Conservation (phyloP, 495 filamentous ascomycete species). For the Parachaetomium inaequale region DNA sequence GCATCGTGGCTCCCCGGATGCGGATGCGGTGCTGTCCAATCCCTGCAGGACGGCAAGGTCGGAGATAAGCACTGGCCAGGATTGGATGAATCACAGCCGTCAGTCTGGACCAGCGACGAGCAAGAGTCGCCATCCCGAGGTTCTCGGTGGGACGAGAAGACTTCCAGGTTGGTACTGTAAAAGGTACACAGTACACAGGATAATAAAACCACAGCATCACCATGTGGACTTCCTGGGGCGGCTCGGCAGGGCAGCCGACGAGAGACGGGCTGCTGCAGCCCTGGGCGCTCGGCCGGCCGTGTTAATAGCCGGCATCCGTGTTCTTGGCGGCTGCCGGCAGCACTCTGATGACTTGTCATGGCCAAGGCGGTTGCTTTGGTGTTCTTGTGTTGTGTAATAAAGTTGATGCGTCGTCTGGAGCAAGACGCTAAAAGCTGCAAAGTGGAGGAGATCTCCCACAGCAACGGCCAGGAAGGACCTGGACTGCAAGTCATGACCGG, state of each 20-base stretch:
- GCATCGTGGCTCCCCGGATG: neutral
- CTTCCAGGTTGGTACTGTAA: neutral
- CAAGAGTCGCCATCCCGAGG: neutral
- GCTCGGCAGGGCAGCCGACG: conserved; percentile 27
- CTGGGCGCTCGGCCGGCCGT: neutral
- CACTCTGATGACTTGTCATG: neutral
- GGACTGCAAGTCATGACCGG: neutral
- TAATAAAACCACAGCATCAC: neutral
- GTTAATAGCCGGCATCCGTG: neutral
- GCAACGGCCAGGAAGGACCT: no score
- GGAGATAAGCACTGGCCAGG: neutral
- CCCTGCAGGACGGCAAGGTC: neutral
- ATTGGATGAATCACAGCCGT: neutral
- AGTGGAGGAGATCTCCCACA: no score
- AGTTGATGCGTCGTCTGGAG: no score
- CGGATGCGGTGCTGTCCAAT: neutral
- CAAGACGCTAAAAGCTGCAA: no score
- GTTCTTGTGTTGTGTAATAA: no score
- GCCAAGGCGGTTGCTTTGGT: neutral
- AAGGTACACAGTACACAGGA: neutral
- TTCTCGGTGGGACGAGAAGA: no score
- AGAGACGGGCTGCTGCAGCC: conserved; percentile 9
- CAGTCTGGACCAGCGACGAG: neutral
- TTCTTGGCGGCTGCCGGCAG: neutral
- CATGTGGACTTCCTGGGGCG: neutral